These are phyloP conservation scores for Rhododendron henanense DNA, from an alignment of 148 eudicot genomes.

Conservation along the genomic window DNA sequence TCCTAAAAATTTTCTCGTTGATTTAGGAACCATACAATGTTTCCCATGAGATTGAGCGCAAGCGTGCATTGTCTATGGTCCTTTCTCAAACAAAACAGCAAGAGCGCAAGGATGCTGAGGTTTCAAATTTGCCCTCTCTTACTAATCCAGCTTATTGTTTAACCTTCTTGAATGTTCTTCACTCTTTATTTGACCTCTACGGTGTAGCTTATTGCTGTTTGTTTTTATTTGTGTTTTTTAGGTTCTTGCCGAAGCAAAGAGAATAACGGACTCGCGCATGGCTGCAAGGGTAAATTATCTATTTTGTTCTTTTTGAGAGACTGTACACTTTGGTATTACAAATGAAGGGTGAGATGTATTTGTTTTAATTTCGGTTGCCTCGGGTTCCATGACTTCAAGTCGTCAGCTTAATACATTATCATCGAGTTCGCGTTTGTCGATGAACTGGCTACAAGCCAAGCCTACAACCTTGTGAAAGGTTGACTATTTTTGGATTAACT, in stretches of 20 bases:
- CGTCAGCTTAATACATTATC: not conserved
- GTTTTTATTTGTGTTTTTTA: slow-evolving; percentile 14
- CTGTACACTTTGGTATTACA: not conserved
- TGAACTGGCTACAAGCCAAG: not conserved
- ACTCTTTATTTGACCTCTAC: not conserved
- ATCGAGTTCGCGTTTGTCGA: not conserved
- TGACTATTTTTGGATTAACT: not conserved
- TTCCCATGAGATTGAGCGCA: slow-evolving; percentile 82
- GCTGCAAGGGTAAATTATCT: slow-evolving; percentile 55
- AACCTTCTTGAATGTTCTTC: not conserved
- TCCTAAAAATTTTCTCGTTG: not conserved
- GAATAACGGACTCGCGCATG: slow-evolving; percentile 60
- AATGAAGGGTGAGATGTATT: not conserved
- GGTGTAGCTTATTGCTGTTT: not conserved
- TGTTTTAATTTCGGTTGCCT: not conserved
- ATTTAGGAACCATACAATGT: slow-evolving; percentile 79
- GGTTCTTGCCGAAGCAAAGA: slow-evolving; percentile 97
- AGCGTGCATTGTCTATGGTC: slow-evolving; percentile 83
- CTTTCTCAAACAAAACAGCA: slow-evolving; percentile 92
- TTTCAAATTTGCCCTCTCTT: slow-evolving; percentile 23
- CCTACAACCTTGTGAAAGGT: not conserved
- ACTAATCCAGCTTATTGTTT: not conserved
- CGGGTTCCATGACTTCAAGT: not conserved
- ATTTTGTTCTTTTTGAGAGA: not conserved
- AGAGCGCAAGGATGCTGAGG: slow-evolving; percentile 97